Base-by-base conservation (phyloP, 305 asterid genomes). In the Ilex paraguariensis region DNA sequence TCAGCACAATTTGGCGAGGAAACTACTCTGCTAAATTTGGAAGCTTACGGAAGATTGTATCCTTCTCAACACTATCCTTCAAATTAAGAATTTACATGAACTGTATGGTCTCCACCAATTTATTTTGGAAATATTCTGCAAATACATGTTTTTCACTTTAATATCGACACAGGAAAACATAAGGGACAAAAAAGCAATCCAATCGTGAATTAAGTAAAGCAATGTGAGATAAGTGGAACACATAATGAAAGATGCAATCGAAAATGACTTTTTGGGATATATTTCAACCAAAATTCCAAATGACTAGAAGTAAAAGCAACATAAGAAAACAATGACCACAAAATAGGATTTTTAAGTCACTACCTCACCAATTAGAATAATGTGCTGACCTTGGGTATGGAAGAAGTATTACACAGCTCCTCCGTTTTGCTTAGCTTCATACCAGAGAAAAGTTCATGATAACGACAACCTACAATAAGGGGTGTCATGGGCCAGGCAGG, bases 11-110 rank as follows among this genome's bases (percentile, higher is more conserved):
- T 70, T 88, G 88, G 32, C 83, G 93, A 53, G 99, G 99, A 67
- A 94, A 91, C 82, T 94, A 95, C 79, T 94, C 99, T 2, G 87
- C 92, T 54, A 90, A 82, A 86, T 73, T 94, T 45, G 99, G 99
- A 72, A 94, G 98, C 77, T 86, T 94, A 50, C 99, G 96, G 80
- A 94, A 94, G 82, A 94, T 90, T 32, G 84, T 83, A 68, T 94
- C 99, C 81, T 91, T 94, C 78, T 94, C 99, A 58, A 90, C 98
- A 70, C 99, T 90, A 73, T 90, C 99, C 85, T 94, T 94, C 77
- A 94, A 81, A 80, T 84, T 94, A 69, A 94, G 98, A 61, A 90
- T 83, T 76, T 94, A 98, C 98, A 94, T 94, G 70, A 94, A 90
- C 61, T 94, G 99, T 69, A 90, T 94, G 62, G 99, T 94, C 71